These are phyloP conservation scores for Penstemon davidsonii DNA, from an alignment of 257 asterid genomes.

Conservation along the genomic window DNA sequence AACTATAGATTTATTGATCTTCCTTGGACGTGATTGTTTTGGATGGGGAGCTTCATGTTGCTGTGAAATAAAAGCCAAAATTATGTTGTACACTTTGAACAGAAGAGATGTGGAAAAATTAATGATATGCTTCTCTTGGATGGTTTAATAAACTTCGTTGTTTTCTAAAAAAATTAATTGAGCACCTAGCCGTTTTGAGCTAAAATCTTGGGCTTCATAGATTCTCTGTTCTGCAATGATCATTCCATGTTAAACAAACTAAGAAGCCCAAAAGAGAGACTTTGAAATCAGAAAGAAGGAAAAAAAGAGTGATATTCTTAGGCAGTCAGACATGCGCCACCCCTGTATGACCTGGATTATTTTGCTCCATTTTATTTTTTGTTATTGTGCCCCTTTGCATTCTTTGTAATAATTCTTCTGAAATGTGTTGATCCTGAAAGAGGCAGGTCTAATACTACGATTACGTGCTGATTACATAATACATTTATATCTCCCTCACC, in stretches of 20 bases:
- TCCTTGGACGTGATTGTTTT: background rate
- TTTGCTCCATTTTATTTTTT: conserved; percentile 5
- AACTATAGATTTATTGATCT: too few relatives aligned
- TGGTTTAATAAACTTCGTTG: conserved; percentile 3
- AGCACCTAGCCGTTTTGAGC: conserved; percentile 13
- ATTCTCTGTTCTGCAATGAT: background rate
- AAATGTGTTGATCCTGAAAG: conserved; percentile 19
- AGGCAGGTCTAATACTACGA: conserved; percentile 11
- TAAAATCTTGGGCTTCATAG: background rate
- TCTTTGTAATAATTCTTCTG: background rate
- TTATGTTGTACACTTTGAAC: background rate
- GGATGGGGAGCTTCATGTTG: background rate
- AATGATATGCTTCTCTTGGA: conserved; percentile 6
- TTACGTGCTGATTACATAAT: conserved; percentile 24
- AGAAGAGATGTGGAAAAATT: conserved; percentile 5
- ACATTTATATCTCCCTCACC: conserved; percentile 9
- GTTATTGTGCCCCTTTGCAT: background rate
- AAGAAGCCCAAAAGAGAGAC: conserved; percentile 1
- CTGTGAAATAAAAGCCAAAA: background rate
- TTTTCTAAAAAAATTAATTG: conserved; percentile 2
- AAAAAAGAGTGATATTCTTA: background rate
- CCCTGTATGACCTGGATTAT: background rate
- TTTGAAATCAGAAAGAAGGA: background rate
- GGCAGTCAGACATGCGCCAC: background rate
- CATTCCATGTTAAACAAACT: conserved; percentile 10